A percentile compares a stretch with the other conserved stretches of the same genome.
These are phyloP conservation scores for Thraustochytrium striatum DNA, from an alignment of 352 stramenopile genomes.

Conservation along the genomic window DNA sequence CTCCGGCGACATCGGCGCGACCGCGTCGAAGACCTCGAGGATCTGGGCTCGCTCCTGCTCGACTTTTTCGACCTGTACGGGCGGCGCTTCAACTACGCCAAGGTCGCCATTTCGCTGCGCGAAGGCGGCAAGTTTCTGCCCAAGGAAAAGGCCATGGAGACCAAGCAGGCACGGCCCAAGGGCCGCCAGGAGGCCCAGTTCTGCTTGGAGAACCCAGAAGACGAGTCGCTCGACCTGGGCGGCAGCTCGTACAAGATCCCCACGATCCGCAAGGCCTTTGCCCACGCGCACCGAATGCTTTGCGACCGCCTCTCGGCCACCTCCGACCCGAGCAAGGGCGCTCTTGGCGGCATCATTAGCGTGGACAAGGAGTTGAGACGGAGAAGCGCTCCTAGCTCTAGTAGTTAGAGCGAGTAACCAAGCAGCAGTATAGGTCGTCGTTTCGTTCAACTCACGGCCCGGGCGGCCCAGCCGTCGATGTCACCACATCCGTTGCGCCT, in stretches of 20 bases:
- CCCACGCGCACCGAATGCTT: conserved; percentile 38
- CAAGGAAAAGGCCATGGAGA: conserved; percentile 59
- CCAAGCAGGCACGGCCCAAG: conserved; percentile 14
- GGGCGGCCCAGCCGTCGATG: no score
- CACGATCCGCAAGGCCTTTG: conserved; percentile 39
- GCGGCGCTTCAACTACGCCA: conserved; percentile 85
- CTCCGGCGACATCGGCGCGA: conserved; percentile 52
- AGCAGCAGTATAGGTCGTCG: no score
- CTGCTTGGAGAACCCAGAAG: conserved; percentile 36
- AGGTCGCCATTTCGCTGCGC: conserved; percentile 82
- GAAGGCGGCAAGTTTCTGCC: conserved; percentile 85
- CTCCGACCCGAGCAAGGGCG: neutral
- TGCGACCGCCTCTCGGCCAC: neutral
- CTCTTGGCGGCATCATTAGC: conserved; percentile 16
- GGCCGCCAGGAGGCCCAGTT: no score
- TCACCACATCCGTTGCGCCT: no score
- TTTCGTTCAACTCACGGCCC: no score
- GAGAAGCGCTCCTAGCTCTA: no score
- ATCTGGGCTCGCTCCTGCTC: conserved; percentile 83
- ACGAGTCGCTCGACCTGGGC: conserved; percentile 18
- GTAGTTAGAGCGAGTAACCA: no score
- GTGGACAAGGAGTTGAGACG: no score
- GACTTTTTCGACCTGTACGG: conserved; percentile 92
- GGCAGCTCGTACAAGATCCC: conserved; percentile 28
- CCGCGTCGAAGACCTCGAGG: conserved; percentile 67